Percentiles rank a stretch among this genome's conserved stretches.
Evolutionary conservation across 495 filamentous ascomycete species (phyloP).

Genomic region (Daldinia loculata): DNA sequence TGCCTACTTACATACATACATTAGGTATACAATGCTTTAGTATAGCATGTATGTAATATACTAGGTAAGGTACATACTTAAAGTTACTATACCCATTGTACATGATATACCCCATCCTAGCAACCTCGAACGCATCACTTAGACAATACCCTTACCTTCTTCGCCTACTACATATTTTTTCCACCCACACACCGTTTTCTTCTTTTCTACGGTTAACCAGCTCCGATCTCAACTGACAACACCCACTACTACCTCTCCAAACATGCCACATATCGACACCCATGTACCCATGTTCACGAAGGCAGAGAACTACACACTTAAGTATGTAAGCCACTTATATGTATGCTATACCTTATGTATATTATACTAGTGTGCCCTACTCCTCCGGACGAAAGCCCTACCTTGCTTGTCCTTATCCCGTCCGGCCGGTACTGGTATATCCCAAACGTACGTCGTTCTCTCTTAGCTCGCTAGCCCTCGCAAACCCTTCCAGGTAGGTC

Average conservation of each 20-base stretch:
- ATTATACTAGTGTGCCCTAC: slow-evolving; percentile 18
- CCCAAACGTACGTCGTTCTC: slow-evolving; percentile 29
- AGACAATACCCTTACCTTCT: slow-evolving; percentile 1
- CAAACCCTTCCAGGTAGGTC: slow-evolving; percentile 15
- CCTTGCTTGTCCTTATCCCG: slow-evolving; percentile 25
- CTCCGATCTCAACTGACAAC: slow-evolving; percentile 42
- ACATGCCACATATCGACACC: slow-evolving; percentile 20
- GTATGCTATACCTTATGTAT: background rate
- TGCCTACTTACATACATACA: background rate
- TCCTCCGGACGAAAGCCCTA: slow-evolving; percentile 12
- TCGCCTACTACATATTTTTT: background rate
- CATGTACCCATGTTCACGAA: slow-evolving; percentile 17
- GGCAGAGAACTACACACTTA: slow-evolving; percentile 17
- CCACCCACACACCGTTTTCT: slow-evolving; percentile 22
- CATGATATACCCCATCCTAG: background rate
- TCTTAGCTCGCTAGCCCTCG: slow-evolving; percentile 29
- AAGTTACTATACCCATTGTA: background rate
- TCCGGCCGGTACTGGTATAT: slow-evolving; percentile 32
- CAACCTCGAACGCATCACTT: slow-evolving; percentile 23
- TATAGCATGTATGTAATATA: background rate
- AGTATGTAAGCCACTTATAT: background rate
- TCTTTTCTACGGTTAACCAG: slow-evolving; percentile 42
- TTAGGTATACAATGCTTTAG: background rate
- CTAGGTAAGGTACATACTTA: background rate
- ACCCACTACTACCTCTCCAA: slow-evolving; percentile 17